Evolutionary conservation across 2,329 filamentous ascomycete species (phyloP), one percentile per base, ranked within the genome.

Genomic region (Hypocrella siamensis): DNA sequence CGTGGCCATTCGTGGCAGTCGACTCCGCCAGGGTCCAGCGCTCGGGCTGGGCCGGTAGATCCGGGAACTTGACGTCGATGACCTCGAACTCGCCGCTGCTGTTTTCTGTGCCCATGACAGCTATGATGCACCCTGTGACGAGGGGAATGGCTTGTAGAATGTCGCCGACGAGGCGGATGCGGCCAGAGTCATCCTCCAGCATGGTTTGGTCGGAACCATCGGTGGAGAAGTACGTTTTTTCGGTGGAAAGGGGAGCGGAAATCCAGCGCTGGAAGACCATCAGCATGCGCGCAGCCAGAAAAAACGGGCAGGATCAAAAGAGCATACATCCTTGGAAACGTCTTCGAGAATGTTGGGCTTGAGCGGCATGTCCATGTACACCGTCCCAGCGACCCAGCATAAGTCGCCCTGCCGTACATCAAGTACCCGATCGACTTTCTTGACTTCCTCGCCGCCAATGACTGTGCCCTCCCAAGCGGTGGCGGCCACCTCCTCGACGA

Each of bases 271-370:
- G 12, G 10, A 4, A n/a, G n/a, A 22, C 8, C 12, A 7, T 7
- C 21, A 22, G 12, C 8, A 12, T 22, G 12, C 8, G 12, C 8
- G 21, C 21, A 3, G 21, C 21, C 8, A 12, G 21, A 24, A 12
- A 24, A 24, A 24, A 8, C 8, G 12, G 12, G 21, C 8, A 24
- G 21, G 18, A 10, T 4, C 6, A 10, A 2, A 15, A 22, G 12
- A 3, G 22, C 70, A 41, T 58, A 86, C 82, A 54, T 94, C 88
- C 56, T 92, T 93, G 26, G 82, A 79, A 26, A 98, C 81, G 45
- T 98, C 90, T 37, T 94, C 86, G 21, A 98, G 61, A 51, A 98
- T 88, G 48, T 92, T 93, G 1, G 92, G 90, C 59, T 98, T 98
- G 46, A 94, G 56, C 3, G 81, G 73, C 83, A 98, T 86, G 40